Percentiles rank a stretch among this genome's conserved stretches.
phyloP scores from a whole-genome alignment of 345 rosid genomes.

The Salix udensis region DNA sequence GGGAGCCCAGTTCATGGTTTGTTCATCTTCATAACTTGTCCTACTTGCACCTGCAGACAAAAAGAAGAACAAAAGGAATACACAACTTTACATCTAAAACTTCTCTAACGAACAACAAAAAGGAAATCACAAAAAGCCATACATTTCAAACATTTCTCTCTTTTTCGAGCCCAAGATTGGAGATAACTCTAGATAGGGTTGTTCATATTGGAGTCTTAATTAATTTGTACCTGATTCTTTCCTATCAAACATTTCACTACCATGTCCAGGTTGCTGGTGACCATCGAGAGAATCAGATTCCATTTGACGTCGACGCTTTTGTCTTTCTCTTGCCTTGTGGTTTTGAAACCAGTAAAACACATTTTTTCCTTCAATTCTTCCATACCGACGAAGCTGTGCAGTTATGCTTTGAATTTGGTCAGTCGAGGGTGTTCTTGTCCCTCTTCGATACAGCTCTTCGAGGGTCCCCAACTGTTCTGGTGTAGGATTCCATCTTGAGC shows the following conservation, averaged over 20 bases:
- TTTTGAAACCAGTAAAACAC: constrained; percentile 98
- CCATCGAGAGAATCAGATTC: constrained; percentile 37
- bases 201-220: neutral
- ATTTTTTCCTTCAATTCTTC: constrained; percentile 95
- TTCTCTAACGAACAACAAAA: constrained; percentile 18
- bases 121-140: constrained; percentile 16
- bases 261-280: constrained; percentile 20
- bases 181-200: neutral
- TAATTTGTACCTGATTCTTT: constrained; percentile 45
- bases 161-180: neutral
- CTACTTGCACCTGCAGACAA: constrained; percentile 45
- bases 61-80: constrained; percentile 38
- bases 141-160: constrained; percentile 15
- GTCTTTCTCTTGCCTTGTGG: constrained; percentile 92
- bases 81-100: constrained; percentile 35
- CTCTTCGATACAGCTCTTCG: constrained; percentile 74
- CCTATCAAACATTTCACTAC: constrained; percentile 41
- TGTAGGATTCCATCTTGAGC: constrained; percentile 95
- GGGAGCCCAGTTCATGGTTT: constrained; percentile 63
- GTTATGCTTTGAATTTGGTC: constrained; percentile 92
- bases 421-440: constrained; percentile 86
- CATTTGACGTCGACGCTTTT: constrained; percentile 79
- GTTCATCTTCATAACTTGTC: constrained; percentile 62
- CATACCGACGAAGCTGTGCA: constrained; percentile 72
- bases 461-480: constrained; percentile 83